Conservation (phyloP, 1,139 yeast genomes). For the Hyphopichia burtonii region DNA sequence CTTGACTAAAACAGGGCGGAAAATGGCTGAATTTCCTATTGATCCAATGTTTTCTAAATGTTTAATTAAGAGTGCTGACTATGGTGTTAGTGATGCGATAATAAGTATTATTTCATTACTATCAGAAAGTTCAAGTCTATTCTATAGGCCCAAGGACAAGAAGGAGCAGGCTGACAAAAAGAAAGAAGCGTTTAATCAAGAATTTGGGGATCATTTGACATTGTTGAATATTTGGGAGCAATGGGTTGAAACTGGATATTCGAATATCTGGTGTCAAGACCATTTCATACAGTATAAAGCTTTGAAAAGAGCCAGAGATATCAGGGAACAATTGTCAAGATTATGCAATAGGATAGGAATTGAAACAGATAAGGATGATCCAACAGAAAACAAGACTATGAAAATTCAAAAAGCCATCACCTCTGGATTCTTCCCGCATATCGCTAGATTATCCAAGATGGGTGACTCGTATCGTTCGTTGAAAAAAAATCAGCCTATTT, state of each 20-base stretch:
- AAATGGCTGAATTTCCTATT: slow-evolving; percentile 91
- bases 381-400: slow-evolving; percentile 18
- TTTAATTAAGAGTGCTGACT: slow-evolving; percentile 59
- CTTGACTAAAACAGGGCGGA: slow-evolving; percentile 74
- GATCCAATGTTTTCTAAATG: slow-evolving; percentile 88
- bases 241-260: slow-evolving; percentile 72
- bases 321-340: slow-evolving; percentile 65
- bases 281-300: slow-evolving; percentile 77
- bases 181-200: slow-evolving; percentile 50
- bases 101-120: slow-evolving; percentile 76
- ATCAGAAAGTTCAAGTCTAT: slow-evolving; percentile 74
- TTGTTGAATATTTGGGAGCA: slow-evolving; percentile 71
- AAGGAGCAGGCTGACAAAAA: slow-evolving; percentile 65
- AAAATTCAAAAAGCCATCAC: slow-evolving; percentile 67
- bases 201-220: slow-evolving; percentile 72
- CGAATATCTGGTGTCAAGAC: slow-evolving; percentile 85
- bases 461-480: slow-evolving; percentile 73
- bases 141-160: slow-evolving; percentile 71
- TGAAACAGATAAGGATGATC: slow-evolving; percentile 15
- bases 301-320: slow-evolving; percentile 65
- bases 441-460: slow-evolving; percentile 65
- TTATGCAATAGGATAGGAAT: slow-evolving; percentile 64
- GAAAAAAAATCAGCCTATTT: slow-evolving; percentile 63
- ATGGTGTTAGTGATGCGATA: slow-evolving; percentile 62
- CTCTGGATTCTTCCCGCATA: slow-evolving; percentile 81